phyloP scores from a whole-genome alignment of 1,284 basidiomycete genomes.

The Malassezia slooffiae region DNA sequence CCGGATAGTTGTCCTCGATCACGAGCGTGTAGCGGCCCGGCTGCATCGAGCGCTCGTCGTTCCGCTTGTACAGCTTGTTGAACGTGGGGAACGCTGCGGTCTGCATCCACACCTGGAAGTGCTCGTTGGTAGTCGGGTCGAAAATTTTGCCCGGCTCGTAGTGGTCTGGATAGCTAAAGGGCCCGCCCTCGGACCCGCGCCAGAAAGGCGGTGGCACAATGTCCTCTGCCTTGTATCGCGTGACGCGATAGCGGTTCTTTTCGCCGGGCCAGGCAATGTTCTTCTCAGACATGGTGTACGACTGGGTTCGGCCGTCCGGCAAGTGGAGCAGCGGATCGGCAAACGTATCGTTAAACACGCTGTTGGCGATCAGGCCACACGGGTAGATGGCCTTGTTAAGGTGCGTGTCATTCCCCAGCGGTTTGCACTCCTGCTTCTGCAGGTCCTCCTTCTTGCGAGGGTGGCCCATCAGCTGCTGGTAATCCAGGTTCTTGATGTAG shows the following conservation, averaged over 20 bases:
- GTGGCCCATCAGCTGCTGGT: conserved; percentile 73
- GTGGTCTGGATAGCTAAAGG: conserved; percentile 57
- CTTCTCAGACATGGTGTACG: conserved; percentile 65
- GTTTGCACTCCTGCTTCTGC: conserved; percentile 70
- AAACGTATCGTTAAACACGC: conserved; percentile 91
- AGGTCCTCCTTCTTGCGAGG: conserved; percentile 50
- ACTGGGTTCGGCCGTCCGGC: conserved; percentile 39
- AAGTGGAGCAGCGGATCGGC: conserved; percentile 56
- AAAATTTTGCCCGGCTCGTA: conserved; percentile 64
- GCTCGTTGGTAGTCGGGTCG: conserved; percentile 68
- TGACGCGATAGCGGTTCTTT: conserved; percentile 64
- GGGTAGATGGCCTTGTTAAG: conserved; percentile 56
- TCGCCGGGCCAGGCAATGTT: conserved; percentile 93
- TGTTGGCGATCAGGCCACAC: conserved; percentile 95
- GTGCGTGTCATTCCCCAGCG: conserved; percentile 53
- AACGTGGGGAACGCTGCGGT: conserved; percentile 93
- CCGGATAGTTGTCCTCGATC: conserved; percentile 84
- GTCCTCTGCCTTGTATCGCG: conserved; percentile 49
- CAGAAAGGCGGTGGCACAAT: conserved; percentile 92
- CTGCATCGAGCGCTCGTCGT: conserved; percentile 64
- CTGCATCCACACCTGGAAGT: conserved; percentile 99
- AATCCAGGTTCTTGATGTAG: conserved; percentile 84
- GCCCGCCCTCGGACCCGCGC: conserved; percentile 20
- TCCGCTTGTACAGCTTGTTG: conserved; percentile 83
- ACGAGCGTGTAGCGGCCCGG: conserved; percentile 67